phyloP scores from a whole-genome alignment of 176 grass and related monocot genomes.

The Otatea glauca region DNA sequence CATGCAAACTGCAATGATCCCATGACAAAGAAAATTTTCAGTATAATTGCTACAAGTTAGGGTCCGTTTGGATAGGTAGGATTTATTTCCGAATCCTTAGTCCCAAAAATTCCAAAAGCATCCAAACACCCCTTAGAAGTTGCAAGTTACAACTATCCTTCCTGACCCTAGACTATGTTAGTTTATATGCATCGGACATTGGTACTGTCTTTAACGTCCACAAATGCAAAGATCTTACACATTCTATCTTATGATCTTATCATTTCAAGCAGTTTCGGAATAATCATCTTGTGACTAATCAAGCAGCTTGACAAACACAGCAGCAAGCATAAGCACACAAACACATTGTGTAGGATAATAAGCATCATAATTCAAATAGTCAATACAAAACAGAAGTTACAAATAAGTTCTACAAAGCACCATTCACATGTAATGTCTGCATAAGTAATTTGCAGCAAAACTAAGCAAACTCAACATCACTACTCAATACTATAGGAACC shows the following conservation, averaged over 20 bases:
- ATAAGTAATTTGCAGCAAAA: conserved; percentile 6
- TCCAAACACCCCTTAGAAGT: not conserved
- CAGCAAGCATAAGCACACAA: not conserved
- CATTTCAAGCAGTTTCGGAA: not conserved
- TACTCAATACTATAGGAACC: conserved; percentile 29
- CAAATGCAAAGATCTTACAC: not conserved
- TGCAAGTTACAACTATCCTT: not conserved
- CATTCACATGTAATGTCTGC: not conserved
- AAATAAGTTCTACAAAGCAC: not conserved
- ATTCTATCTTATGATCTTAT: not conserved
- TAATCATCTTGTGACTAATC: not conserved
- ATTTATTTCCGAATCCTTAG: not conserved
- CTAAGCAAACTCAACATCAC: not conserved
- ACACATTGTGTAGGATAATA: not conserved
- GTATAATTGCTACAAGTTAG: not conserved
- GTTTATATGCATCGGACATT: not conserved
- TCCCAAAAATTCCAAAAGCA: not conserved
- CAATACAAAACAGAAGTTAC: conserved; percentile 44
- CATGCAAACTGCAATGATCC: not conserved
- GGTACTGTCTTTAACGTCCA: not conserved
- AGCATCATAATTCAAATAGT: not conserved
- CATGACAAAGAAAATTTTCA: not conserved
- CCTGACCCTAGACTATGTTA: not conserved
- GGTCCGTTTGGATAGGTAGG: not conserved
- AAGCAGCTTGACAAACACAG: not conserved